These are phyloP conservation scores for Westerdykella ornata DNA, from an alignment of 2,329 filamentous ascomycete species.

Conservation along the genomic window DNA sequence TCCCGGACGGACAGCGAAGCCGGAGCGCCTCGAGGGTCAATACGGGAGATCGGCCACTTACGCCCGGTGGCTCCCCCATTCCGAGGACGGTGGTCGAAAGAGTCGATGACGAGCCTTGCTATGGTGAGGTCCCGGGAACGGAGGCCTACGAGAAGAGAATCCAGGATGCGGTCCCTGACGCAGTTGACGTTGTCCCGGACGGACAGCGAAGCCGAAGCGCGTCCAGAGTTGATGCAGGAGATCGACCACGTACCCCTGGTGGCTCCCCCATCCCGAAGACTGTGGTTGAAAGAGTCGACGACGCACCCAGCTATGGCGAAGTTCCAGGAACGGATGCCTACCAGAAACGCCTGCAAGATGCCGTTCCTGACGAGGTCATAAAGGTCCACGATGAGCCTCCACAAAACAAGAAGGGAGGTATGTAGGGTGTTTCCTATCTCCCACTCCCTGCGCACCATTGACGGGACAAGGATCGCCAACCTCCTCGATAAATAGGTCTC, in stretches of 20 bases:
- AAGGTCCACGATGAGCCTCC: conserved; percentile 40
- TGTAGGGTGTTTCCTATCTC: conserved; percentile 39
- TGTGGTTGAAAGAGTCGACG: conserved; percentile 57
- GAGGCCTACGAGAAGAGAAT: conserved; percentile 49
- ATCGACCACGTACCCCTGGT: conserved; percentile 46
- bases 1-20: conserved; percentile 39
- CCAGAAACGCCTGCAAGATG: conserved; percentile 52
- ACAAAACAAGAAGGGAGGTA: conserved; percentile 49
- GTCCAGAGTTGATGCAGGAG: conserved; percentile 38
- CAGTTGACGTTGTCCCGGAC: conserved; percentile 52
- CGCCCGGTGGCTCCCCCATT: conserved; percentile 48
- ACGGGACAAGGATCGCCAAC: conserved; percentile 56
- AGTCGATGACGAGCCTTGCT: conserved; percentile 51
- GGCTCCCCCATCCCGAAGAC: conserved; percentile 52
- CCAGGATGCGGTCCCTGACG: conserved; percentile 57
- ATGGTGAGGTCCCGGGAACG: conserved; percentile 58
- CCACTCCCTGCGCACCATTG: conserved; percentile 50
- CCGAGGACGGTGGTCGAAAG: conserved; percentile 57
- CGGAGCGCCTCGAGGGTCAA: conserved; percentile 38
- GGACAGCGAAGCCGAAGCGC: conserved; percentile 35
- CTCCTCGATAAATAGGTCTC: conserved; percentile 46
- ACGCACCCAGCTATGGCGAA: conserved; percentile 53
- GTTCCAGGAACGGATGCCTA: conserved; percentile 55
- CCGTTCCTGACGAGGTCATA: conserved; percentile 52
- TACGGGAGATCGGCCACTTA: conserved; percentile 41